phyloP scores from a whole-genome alignment of 768 basidiomycete genomes.

The Dendrothele bispora region DNA sequence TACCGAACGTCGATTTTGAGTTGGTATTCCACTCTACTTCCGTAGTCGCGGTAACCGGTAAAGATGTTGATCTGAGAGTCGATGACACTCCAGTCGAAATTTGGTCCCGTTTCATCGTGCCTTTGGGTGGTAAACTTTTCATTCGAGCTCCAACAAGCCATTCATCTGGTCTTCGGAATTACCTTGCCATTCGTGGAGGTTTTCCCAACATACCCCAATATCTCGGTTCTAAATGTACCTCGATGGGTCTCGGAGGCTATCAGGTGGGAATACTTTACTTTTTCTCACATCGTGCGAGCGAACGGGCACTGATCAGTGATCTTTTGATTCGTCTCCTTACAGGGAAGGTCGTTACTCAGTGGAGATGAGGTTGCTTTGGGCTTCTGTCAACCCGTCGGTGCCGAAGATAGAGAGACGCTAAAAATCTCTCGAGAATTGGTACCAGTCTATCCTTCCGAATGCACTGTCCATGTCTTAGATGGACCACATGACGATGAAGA shows the following conservation, averaged over 20 bases:
- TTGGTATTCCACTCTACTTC: slow-evolving; percentile 50
- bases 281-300: too few relatives aligned
- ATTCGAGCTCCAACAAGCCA: slow-evolving; percentile 29
- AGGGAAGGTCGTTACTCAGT: slow-evolving; percentile 51
- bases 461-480: slow-evolving; percentile 53
- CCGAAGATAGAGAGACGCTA: too few relatives aligned
- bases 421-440: too few relatives aligned
- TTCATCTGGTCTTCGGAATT: slow-evolving; percentile 48
- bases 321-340: slow-evolving; percentile 9
- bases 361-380: slow-evolving; percentile 56
- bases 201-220: slow-evolving; percentile 57
- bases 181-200: slow-evolving; percentile 59
- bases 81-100: slow-evolving; percentile 36
- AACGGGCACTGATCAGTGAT: too few relatives aligned
- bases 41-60: slow-evolving; percentile 59
- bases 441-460: slow-evolving; percentile 48
- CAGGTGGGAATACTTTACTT: slow-evolving; percentile 34
- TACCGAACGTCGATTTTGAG: slow-evolving; percentile 42
- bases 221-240: slow-evolving; percentile 66
- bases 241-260: slow-evolving; percentile 60
- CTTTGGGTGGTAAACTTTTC: slow-evolving; percentile 38
- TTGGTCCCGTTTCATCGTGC: slow-evolving; percentile 53
- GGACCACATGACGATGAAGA: slow-evolving; percentile 65
- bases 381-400: too few relatives aligned
- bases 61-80: slow-evolving; percentile 39